Evolutionary conservation across 345 rosid species (phyloP), one percentile per base, ranked within the genome.

Genomic region (Triadica sebifera): DNA sequence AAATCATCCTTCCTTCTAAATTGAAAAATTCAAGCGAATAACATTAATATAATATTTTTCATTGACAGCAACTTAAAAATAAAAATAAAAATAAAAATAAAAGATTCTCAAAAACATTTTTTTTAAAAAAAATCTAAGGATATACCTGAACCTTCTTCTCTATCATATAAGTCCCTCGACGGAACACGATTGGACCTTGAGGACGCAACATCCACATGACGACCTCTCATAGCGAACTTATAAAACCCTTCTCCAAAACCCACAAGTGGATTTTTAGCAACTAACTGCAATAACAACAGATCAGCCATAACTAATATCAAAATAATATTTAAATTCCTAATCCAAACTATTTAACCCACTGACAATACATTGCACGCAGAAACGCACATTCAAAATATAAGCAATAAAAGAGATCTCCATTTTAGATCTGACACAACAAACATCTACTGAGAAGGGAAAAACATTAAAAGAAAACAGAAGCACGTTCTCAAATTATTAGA

Each of bases 161-260:
- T 85, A 72, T 89, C 87, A 60, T 79, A 75, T 62, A 75, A 53
- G 17, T 88, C 97, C 78, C 74, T 86, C 29, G 86, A 81, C 12
- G 86, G 75, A 59, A 74, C 87, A 75, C 93, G 95, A 84, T 87
- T 90, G 74, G 77, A 70, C 65, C 62, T 72, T 51, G 71, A 67
- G 52, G 66, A 65, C 5, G 74, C 69, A 63, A 62, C 41, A 37
- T 90, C 95, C n/a, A 78, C 69, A 74, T 90, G 86, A 70, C 95
- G 89, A 56, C 89, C 96, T 69, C 96, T 88, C 90, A 91, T 84
- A 4, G 86, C 84, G 64, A 82, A 67, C 73, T 76, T 71, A 46
- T 43, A 38, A 39, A 63, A 39, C 53, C 24, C 71, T 25, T 46
- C 83, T 38, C 77, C 73, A 9, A 55, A 69, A 59, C 67, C 62